phyloP scores from a whole-genome alignment of 1,284 basidiomycete species.

The Bjerkandera adusta region DNA sequence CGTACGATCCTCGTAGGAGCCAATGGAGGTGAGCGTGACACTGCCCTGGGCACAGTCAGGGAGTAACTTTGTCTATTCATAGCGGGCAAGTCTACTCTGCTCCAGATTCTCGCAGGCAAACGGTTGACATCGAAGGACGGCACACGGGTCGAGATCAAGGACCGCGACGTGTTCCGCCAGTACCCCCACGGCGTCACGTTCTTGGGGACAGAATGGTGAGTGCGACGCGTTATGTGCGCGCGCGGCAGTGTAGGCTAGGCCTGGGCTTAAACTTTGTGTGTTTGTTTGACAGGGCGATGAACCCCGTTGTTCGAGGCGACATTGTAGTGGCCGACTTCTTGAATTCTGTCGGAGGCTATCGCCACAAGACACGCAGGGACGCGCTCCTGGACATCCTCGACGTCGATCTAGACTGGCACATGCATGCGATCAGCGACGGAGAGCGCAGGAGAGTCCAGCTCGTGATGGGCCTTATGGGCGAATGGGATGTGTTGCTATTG shows the following conservation, averaged over 20 bases:
- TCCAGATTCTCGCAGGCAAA: conserved; percentile 95
- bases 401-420: conserved; percentile 91
- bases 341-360: conserved; percentile 94
- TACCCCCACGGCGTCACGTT: conserved; percentile 80
- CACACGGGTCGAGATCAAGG: conserved; percentile 73
- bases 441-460: conserved; percentile 94
- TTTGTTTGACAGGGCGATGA: conserved; percentile 73
- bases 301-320: conserved; percentile 93
- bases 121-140: conserved; percentile 62
- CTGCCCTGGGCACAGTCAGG: not conserved
- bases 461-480: conserved; percentile 94
- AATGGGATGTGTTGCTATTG: conserved; percentile 91
- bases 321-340: conserved; percentile 89
- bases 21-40: conserved; percentile 73
- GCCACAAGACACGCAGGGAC: conserved; percentile 89
- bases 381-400: conserved; percentile 88
- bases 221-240: conserved; percentile 15
- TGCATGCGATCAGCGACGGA: conserved; percentile 94
- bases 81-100: conserved; percentile 95
- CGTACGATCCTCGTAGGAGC: conserved; percentile 86
- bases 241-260: too few relatives aligned
- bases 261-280: not conserved
- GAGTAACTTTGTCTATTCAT: conserved; percentile 9
- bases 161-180: conserved; percentile 81
- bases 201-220: conserved; percentile 88